Evolutionary conservation across 2,329 filamentous ascomycete species (phyloP).

Genomic region (Aspergillus candidus): DNA sequence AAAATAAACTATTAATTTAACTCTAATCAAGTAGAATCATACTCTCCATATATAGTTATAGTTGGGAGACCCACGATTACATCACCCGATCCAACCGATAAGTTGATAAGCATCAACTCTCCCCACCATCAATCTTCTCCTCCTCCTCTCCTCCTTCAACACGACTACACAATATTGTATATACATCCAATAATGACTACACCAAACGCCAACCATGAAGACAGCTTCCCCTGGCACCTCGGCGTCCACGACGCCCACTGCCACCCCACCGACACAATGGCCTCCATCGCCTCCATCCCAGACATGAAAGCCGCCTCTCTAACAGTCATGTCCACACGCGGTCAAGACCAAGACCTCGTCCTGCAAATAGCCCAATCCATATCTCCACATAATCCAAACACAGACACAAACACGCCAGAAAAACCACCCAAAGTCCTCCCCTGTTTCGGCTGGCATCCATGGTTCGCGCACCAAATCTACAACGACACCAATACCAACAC

Average conservation of each 20-base stretch:
- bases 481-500: constrained; percentile 29
- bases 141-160: no score
- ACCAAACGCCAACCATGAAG: constrained; percentile 11
- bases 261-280: constrained; percentile 60
- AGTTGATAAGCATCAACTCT: no score
- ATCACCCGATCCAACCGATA: no score
- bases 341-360: constrained; percentile 57
- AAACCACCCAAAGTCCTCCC: constrained; percentile 42
- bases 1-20: no score
- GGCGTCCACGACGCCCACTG: constrained; percentile 61
- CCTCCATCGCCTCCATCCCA: constrained; percentile 49
- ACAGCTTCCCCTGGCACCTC: constrained; percentile 54
- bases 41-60: no score
- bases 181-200: no score
- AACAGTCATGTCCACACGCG: constrained; percentile 58
- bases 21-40: no score
- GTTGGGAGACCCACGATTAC: no score
- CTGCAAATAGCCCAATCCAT: constrained; percentile 40
- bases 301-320: constrained; percentile 53
- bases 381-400: neutral
- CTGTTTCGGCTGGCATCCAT: constrained; percentile 63
- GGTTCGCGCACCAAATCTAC: constrained; percentile 60
- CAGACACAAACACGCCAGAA: constrained; percentile 28
- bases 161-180: no score
- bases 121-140: no score